Base-by-base conservation (phyloP, 306 rosid genomes). In the Vigna nakashimae region DNA sequence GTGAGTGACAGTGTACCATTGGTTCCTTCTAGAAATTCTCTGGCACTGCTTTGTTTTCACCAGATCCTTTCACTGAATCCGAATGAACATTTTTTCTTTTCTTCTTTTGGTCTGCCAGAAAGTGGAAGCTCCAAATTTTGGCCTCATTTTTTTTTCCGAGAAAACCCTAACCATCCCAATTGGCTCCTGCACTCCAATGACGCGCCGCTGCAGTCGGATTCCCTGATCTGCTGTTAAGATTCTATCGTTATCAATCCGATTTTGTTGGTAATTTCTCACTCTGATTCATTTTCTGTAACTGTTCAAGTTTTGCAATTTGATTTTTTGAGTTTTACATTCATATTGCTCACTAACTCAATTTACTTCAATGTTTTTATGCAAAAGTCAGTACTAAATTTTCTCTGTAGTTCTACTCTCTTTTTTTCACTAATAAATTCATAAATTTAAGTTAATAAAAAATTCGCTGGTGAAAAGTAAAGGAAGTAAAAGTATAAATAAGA, bases 61-160 rank as follows among this genome's bases (percentile, higher is more conserved):
- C 55, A 2, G 69, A 82, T 60, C 60, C 42, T 11, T 5, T 30
- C 82, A 82, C 69, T 15, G 12, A 9, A 58, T 36, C 28, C 24
- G 32, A 58, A 18, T 9, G 32, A 36, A 30, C 28, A 14, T 60
- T 73, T 81, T 70, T 45, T 4, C 62, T 24, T 64, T 64, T 30
- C 12, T 14, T 62, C n/a, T 69, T 82, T 82, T 82, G 82, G 69
- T 64, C 53, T 52, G 30, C 85, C 79, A 77, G 85, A 82, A 76
- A 30, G 36, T 69, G 81, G 38, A 40, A 20, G 3, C 17, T 28
- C 42, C 26, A 32, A 75, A 67, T 46, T 81, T 75, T 69, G 55
- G n/a, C 42, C 1, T 12, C 16, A 6, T 28, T 82, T 82, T 77
- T 72, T 71, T 58, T 26, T 26, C 79, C 79, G 71, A 77, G 79